Evolutionary conservation across 495 filamentous ascomycete genomes (phyloP), one percentile per base, ranked within the genome.

Genomic region (Immersiella caudata): DNA sequence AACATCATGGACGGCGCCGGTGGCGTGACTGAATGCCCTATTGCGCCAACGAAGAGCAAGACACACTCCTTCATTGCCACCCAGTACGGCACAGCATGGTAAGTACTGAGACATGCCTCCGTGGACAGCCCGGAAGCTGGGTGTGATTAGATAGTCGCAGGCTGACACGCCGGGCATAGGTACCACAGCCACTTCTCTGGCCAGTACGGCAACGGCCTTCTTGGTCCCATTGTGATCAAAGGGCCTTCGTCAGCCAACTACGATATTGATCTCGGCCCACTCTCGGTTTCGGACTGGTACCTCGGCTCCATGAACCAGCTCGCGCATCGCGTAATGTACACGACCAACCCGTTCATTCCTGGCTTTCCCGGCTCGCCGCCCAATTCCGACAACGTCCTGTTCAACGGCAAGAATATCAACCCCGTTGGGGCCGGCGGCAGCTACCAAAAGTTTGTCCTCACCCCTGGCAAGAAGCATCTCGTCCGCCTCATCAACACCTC

Each of bases 121-220:
- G 22, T 12, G 14, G 40, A 46, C 40, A 46, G 40, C 11, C 40
- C 4, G 9, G 40, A 12, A 56, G 26, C 4, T 16, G 18, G 20
- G 18, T 57, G 11, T 12, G 6, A 5, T 7, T 9, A 35, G 9
- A 0, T 50, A 9, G 29, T 40, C 7, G 33, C 64, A 64, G 33
- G 60, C 46, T 24, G 9, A 20, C 2, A 56, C 50, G 21, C 21
- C 12, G 21, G 26, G 6, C 24, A 18, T 8, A 75, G 83, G 83
- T 88, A 84, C 59, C 86, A 88, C 60, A 79, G 80, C 14, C 86
- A 89, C 65, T 86, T 84, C 72, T 78, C 78, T 12, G 79, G 79
- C 3, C 84, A 87, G 66, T 88, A 87, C 67, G 75, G 77, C 9
- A 80, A 83, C 27, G 86, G 84, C 58, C 52, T 76, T 2, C 59